Conservation (phyloP, 192 early-diverging fungal genomes). For the Podila minutissima region DNA sequence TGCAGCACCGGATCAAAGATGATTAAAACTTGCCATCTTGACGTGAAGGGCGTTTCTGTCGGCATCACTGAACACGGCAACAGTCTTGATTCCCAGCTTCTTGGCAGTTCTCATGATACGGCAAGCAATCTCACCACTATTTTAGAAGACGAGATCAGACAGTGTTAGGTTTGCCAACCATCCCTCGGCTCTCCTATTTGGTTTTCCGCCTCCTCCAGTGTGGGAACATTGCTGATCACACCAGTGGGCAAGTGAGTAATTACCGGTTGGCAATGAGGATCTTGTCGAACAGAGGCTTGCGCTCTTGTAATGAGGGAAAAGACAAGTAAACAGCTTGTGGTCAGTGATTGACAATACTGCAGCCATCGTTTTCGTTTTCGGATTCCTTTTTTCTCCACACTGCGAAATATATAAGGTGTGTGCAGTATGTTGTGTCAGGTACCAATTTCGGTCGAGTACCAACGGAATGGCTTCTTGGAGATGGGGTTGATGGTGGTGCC, state of each 20-base stretch:
- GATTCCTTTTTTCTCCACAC: neutral
- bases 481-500: slow-evolving; percentile 48
- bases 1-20: neutral
- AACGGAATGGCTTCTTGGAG: slow-evolving; percentile 49
- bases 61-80: slow-evolving; percentile 94
- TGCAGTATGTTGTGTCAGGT: slow-evolving; percentile 3
- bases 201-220: neutral
- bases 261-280: slow-evolving; percentile 96
- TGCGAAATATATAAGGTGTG: neutral
- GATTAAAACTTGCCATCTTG: slow-evolving; percentile 64
- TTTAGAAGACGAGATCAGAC: neutral
- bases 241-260: neutral
- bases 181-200: too few relatives aligned
- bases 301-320: slow-evolving; percentile 41
- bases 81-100: slow-evolving; percentile 93
- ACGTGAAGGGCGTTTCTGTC: slow-evolving; percentile 88
- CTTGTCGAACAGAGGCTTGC: slow-evolving; percentile 92
- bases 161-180: neutral
- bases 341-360: neutral
- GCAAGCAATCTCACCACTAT: slow-evolving; percentile 83
- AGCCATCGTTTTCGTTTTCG: neutral
- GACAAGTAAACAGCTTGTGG: neutral
- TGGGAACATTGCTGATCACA: neutral
- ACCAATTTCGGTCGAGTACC: slow-evolving; percentile 61
- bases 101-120: slow-evolving; percentile 86